Base-by-base conservation (phyloP, 768 basidiomycete genomes). In the Collybiopsis confluens region DNA sequence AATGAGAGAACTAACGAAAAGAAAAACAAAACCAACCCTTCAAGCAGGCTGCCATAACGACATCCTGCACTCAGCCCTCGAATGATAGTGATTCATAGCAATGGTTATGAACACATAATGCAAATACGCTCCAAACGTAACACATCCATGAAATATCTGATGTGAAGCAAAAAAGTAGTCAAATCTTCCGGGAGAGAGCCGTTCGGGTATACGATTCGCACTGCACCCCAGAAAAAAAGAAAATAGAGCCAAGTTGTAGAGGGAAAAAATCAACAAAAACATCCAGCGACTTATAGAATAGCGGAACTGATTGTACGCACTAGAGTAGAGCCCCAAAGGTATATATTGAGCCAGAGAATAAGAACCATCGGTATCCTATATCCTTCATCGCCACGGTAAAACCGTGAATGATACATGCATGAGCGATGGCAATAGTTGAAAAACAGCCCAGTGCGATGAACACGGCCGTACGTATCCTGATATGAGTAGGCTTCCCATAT, bases 91-190 rank as follows among this genome's bases (percentile, higher is more conserved):
- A 54, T 79, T 64, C 62, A 89, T 77, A 41, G 77, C 77, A 23
- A 74, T 77, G 55, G 84, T 60, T 54, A 89, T 73, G 59, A 73
- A 68, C 27, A 69, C 67, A 68, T 85, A 90, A 59, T 90, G 88
- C 11, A 80, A 73, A 59, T 85, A 67, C 28, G 86, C 88, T 6
- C 86, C 90, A 23, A 84, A 67, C 50, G 91, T 73, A 37, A 94
- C 91, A 62, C 80, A 83, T 56, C 84, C 66, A 64, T 95, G 94
- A 68, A 97, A 95, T 61, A 96, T 87, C 68, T 95, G 90, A 72
- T 96, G 93, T n/a, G 88, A 92, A 0, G 88, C 79, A 52, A 85
- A 78, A 61, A 90, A 79, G 62, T 79, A 77, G 69, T 94, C 92
- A 69, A 93, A 93, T 58, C 68, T 80, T 33, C 92, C 91, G 4